phyloP scores from a whole-genome alignment of 2,329 filamentous ascomycete genomes.

The Bertia moriformis region DNA sequence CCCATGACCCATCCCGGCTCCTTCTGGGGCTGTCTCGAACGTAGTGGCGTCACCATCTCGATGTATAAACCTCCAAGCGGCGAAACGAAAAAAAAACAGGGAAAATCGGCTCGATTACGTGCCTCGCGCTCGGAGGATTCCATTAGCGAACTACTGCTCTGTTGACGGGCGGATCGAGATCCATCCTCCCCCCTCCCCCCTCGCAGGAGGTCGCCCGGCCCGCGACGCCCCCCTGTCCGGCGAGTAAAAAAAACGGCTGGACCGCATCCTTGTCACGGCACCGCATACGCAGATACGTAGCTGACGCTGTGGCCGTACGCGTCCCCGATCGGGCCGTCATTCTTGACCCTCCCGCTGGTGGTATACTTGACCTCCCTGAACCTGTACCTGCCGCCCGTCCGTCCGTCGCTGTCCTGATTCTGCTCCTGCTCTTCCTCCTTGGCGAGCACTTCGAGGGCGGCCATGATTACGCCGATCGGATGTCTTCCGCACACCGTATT shows the following conservation, averaged over 20 bases:
- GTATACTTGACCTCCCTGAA: constrained; percentile 81
- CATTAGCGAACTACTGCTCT: too few species aligned
- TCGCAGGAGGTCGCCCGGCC: not conserved
- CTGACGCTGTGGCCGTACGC: constrained; percentile 69
- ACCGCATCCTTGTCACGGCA: constrained; percentile 39
- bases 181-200: not conserved
- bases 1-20: too few species aligned
- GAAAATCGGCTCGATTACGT: too few species aligned
- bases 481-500: constrained; percentile 94
- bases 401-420: too few species aligned
- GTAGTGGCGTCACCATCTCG: too few species aligned
- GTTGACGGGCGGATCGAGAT: constrained; percentile 3
- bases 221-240: not conserved
- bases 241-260: not conserved
- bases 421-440: constrained; percentile 20
- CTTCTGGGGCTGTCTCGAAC: too few species aligned
- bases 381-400: constrained; percentile 18
- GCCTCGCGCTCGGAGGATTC: too few species aligned
- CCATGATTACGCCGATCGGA: constrained; percentile 87
- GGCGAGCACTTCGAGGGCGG: constrained; percentile 57
- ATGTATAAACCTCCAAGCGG: too few species aligned
- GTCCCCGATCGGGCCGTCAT: constrained; percentile 18
- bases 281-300: constrained; percentile 83
- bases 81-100: too few species aligned
- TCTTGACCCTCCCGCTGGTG: constrained; percentile 61